Conservation (phyloP, 805 yeast species). For the Wickerhamiella slavikovae region DNA sequence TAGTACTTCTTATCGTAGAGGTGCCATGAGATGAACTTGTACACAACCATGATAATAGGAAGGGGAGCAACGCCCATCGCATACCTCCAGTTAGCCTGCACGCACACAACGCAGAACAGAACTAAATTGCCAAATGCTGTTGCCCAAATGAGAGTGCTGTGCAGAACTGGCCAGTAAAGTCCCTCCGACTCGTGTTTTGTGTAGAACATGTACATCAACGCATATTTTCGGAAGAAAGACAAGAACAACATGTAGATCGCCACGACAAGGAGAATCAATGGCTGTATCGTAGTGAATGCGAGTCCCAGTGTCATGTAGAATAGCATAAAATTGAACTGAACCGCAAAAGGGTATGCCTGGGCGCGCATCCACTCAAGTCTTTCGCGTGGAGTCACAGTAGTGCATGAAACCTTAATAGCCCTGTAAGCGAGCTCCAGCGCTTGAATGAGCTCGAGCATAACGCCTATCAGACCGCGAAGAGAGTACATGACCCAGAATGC, state of each 20-base stretch:
- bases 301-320: slow-evolving; percentile 20
- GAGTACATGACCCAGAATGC: slow-evolving; percentile 24
- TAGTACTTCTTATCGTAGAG: slow-evolving; percentile 7
- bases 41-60: slow-evolving; percentile 12
- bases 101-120: slow-evolving; percentile 19
- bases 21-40: slow-evolving; percentile 11
- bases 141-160: slow-evolving; percentile 17
- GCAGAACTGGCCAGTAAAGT: slow-evolving; percentile 18
- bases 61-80: slow-evolving; percentile 17
- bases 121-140: slow-evolving; percentile 19
- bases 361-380: slow-evolving; percentile 16
- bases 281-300: slow-evolving; percentile 20
- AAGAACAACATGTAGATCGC: slow-evolving; percentile 16
- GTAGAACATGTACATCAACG: slow-evolving; percentile 17
- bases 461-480: slow-evolving; percentile 15
- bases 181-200: slow-evolving; percentile 22
- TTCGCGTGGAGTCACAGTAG: slow-evolving; percentile 18
- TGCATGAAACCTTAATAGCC: slow-evolving; percentile 9
- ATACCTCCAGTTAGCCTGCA: slow-evolving; percentile 17
- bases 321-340: slow-evolving; percentile 15
- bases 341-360: slow-evolving; percentile 18
- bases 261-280: slow-evolving; percentile 17
- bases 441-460: slow-evolving; percentile 16
- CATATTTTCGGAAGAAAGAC: slow-evolving; percentile 17
- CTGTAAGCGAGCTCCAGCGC: slow-evolving; percentile 12